Evolutionary conservation across 169 alveolate species (phyloP), one percentile per base, ranked within the genome.

Genomic region (Eimeria brunetti): DNA sequence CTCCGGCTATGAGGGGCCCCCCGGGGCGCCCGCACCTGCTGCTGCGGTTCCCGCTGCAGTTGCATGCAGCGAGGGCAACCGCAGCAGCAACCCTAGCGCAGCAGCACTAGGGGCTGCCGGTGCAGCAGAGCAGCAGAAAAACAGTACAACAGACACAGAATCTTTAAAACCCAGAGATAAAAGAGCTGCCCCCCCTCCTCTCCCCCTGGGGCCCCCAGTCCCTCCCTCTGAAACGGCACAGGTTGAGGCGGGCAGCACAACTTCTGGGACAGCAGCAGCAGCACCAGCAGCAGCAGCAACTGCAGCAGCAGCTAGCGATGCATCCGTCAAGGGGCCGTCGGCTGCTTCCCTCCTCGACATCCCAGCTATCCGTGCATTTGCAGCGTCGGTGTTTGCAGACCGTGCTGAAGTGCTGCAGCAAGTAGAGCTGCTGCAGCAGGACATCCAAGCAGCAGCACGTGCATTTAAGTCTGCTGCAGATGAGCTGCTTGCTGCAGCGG

Each of bases 401-500:
- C 91, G 91, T n/a, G 60, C 78, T 14, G 91, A 62, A 24, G 80
- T 85, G 56, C 91, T 85, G 24, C 91, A 85, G 62, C 91, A 85
- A 33, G 91, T 85, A 4, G 73, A 85, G 80, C 91, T 18, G 80
- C 81, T 85, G 80, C 81, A 60, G 91, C 81, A 85, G 64, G 91
- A 85, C 30, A 60, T 60, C 12, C 56, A 20, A 20, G 80, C 80
- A 85, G 91, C 91, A 24, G 62, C 80, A 27, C 9, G 41, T 22
- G 36, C 58, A 24, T 85, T 85, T 18, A 85, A 36, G 60, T 24
- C 81, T 36, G 33, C 58, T 18, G 91, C 80, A 2, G 41, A 60
- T 27, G 36, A 38, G 51, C 51, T 85, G 56, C 91, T 85, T 60
- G 75, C 91, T 58, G 75, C 91, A 33, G 78, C 91, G 22, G 91